Evolutionary conservation across 768 basidiomycete genomes (phyloP), one percentile per base, ranked within the genome.

Genomic region (Amanita rimosa): DNA sequence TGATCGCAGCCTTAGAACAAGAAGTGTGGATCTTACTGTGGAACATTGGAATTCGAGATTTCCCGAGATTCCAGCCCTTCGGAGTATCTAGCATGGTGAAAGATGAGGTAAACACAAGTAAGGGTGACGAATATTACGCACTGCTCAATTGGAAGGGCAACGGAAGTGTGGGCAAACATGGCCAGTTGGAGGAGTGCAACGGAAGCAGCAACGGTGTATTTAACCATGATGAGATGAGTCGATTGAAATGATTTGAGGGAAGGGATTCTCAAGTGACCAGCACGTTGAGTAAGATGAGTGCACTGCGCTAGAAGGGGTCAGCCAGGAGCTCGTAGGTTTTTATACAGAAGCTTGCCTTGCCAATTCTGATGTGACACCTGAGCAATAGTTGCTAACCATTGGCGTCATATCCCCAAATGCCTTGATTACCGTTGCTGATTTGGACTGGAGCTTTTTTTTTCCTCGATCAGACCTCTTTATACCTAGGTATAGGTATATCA

Each of bases 111-210:
- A 8, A 9, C 9, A 3, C 6, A 17, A 6, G 16, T 17, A n/a
- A 11, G 9, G 9, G 7, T 9, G 37, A 11, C 16, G 9, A 38
- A 19, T 19, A 38, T 31, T n/a, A n/a, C n/a, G n/a, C n/a, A 31
- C 37, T 16, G 21, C 37, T 38, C 65, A 64, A 49, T 64, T 66
- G 4, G 61, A 62, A 34, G 67, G 16, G 11, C 40, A 26, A 13
- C 52, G 27, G 63, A 61, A 48, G 65, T 57, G 2, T 62, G 55
- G 6, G 66, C 53, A 37, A 60, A 62, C 39, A 64, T 53, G 7
- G 56, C 49, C 8, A 67, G 49, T 46, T 68, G 65, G 8, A 55
- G 49, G 3, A 53, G 49, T 11, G 65, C 55, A 27, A 27, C 8
- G 4, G 24, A 29, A 11, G 24, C 6, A 7, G 41, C 27, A 16